Conservation (phyloP, 1,284 basidiomycete genomes). For the Leccinum griseonigrum region DNA sequence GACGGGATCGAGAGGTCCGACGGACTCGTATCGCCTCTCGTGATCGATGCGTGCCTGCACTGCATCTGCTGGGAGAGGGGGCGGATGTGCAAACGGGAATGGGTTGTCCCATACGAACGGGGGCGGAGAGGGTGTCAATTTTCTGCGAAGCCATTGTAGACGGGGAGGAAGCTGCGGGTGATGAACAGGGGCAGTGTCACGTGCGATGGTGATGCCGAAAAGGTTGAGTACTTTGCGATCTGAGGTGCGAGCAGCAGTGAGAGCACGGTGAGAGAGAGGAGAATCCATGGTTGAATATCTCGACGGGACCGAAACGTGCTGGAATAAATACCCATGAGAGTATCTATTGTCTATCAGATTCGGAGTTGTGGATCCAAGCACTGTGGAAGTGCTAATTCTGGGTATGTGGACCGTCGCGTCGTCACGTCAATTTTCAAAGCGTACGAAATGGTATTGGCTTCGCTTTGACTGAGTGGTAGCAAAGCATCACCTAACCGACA, state of each 20-base stretch:
- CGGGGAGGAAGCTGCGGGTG: not conserved
- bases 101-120: constrained; percentile 18
- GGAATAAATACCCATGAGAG: not conserved
- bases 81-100: constrained; percentile 15
- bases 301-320: not conserved
- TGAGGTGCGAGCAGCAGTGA: not conserved
- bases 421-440: not conserved
- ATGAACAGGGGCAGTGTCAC: not conserved
- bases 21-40: constrained; percentile 1
- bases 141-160: not conserved
- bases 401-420: not conserved
- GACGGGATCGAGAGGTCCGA: not conserved
- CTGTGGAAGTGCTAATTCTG: not conserved
- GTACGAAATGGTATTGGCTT: not conserved
- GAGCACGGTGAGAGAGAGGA: not conserved
- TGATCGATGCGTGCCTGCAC: constrained; percentile 4
- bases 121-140: not conserved
- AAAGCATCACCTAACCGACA: not conserved
- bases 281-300: not conserved
- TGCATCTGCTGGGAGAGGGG: not conserved
- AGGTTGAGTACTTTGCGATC: not conserved
- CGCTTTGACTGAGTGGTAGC: not conserved
- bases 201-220: not conserved
- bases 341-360: not conserved
- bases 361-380: not conserved